Base-by-base conservation (phyloP, 1,139 yeast species). In the Yamadazyma diddensiae region DNA sequence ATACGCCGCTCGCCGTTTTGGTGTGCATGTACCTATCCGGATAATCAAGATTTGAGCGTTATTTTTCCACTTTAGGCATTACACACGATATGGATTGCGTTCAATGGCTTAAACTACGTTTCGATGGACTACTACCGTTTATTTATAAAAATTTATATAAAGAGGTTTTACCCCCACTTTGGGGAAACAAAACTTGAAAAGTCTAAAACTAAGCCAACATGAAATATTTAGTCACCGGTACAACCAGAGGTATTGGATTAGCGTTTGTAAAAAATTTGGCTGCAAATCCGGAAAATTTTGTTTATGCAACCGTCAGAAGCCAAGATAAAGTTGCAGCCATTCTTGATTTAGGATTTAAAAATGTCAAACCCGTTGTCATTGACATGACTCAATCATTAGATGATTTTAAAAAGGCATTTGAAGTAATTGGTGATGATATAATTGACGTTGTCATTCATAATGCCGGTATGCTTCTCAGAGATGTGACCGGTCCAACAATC, bases 181-280 rank as follows among this genome's bases (percentile, higher is more conserved):
- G n/a, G n/a, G n/a, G n/a, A n/a, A n/a, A n/a, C n/a, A n/a, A n/a
- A n/a, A n/a, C n/a, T n/a, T n/a, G n/a, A n/a, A n/a, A n/a, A n/a
- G n/a, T n/a, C n/a, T n/a, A n/a, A n/a, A n/a, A n/a, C n/a, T n/a
- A n/a, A n/a, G n/a, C n/a, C n/a, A n/a, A n/a, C n/a, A n/a, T n/a
- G n/a, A n/a, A 17, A 33, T 50, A 47, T 34, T 46, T 53, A 17
- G 36, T 53, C 15, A 39, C 50, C 21, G 57, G 57, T 21, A 53
- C 43, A 6, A 49, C 44, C 38, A 41, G 53, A 37, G 58, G 58
- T 9, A 41, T 53, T 29, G 58, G 58, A 5, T 38, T 41, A 17
- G 36, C 21, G n/a, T 30, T 47, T 5, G 45, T 39, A 13, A 39
- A 48, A 24, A 30, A 37, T 15, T 31, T 44, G 16, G 37, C 45